Conservation (phyloP, 495 filamentous ascomycete species). For the Xylaria intraflava region DNA sequence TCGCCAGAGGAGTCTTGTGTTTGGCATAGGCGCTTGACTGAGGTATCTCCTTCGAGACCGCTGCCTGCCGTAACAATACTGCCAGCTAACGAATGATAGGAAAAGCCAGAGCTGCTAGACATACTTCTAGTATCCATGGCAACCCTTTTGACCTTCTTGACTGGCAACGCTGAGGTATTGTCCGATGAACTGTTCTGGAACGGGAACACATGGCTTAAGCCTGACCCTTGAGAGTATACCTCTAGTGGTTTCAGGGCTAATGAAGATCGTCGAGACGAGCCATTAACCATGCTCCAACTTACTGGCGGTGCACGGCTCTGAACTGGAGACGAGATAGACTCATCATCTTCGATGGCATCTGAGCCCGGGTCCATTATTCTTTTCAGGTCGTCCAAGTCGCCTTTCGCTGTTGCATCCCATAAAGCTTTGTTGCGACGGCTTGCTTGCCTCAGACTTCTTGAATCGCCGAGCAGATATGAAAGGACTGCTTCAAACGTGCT, state of each 20-base stretch:
- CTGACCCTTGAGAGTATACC: constrained; percentile 49
- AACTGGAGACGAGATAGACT: constrained; percentile 27
- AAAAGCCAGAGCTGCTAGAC: constrained; percentile 77
- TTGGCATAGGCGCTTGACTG: constrained; percentile 70
- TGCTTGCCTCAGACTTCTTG: constrained; percentile 69
- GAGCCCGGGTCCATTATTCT: constrained; percentile 65
- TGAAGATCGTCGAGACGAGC: constrained; percentile 38
- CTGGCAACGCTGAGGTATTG: constrained; percentile 32
- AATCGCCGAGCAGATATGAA: constrained; percentile 80
- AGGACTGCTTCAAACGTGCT: constrained; percentile 96
- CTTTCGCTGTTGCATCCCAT: constrained; percentile 77
- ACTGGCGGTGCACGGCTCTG: constrained; percentile 34
- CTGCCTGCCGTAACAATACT: constrained; percentile 68
- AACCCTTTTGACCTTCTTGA: constrained; percentile 64
- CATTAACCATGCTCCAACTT: constrained; percentile 39
- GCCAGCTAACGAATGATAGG: constrained; percentile 65
- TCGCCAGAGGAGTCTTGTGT: constrained; percentile 77
- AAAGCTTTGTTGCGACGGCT: constrained; percentile 79
- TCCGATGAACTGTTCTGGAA: constrained; percentile 57
- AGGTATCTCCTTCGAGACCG: constrained; percentile 76
- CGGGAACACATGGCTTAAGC: constrained; percentile 82
- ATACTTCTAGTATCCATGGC: constrained; percentile 82
- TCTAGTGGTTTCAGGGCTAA: constrained; percentile 37
- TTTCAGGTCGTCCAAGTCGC: constrained; percentile 66
- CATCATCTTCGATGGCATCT: constrained; percentile 35